Evolutionary conservation across 495 filamentous ascomycete genomes (phyloP), one percentile per base, ranked within the genome.

Genomic region (Xylaria longipes): DNA sequence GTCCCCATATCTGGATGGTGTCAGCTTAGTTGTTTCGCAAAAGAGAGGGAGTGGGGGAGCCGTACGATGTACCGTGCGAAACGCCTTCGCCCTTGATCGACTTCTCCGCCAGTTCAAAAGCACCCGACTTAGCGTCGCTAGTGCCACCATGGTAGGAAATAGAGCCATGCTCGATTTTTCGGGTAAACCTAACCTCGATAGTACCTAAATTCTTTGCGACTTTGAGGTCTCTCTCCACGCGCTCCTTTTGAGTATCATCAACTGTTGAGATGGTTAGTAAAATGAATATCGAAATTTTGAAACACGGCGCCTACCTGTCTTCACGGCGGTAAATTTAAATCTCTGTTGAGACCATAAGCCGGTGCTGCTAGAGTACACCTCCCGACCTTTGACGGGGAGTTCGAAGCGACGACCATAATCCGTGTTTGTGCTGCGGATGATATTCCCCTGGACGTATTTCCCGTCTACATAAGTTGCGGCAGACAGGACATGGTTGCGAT

Each of bases 31-130:
- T 69, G 46, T n/a, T 50, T 5, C n/a, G 22, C 17, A 25, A 12
- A 12, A 8, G 1, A 48, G 2, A 29, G 9, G 5, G 6, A 45
- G 37, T 12, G 4, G 7, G 9, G 9, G 7, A 3, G 29, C 11
- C 56, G 15, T 70, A 82, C 77, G 56, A 56, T 6, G 76, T 75
- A 3, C 77, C 76, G 64, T 81, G 80, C 17, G 81, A 83, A 15
- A 81, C 66, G 5, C 76, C 76, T 69, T 73, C 69, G 7, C 81
- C 80, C 35, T 81, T 82, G 0, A 83, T 67, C 8, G 80, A 75
- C 60, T 82, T 81, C 52, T 83, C 80, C 1, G 80, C 66, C 12
- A 82, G 65, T 54, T 81, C 78, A 5, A 65, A 61, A 8, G 68
- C 17, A 17, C 37, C 7, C 20, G 45, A 6, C 14, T 29, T 17